Evolutionary conservation across 352 stramenopile genomes (phyloP).

Genomic region (Sclerospora graminicola): DNA sequence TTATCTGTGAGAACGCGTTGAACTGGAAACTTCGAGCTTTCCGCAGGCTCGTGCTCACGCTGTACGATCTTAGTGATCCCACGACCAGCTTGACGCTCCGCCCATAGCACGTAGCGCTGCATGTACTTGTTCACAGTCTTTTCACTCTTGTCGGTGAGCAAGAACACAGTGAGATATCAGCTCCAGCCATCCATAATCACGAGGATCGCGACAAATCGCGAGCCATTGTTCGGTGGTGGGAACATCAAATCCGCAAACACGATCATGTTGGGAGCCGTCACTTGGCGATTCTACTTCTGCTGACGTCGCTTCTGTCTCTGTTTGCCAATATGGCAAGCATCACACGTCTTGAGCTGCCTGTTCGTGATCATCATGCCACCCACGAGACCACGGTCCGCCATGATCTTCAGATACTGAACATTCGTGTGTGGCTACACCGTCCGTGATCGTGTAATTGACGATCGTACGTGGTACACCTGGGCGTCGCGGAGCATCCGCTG

Average conservation of each 20-base stretch:
- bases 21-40: not conserved
- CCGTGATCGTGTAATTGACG: not conserved
- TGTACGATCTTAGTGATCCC: constrained; percentile 7
- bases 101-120: constrained; percentile 4
- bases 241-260: constrained; percentile 3
- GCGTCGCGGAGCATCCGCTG: no score
- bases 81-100: constrained; percentile 1
- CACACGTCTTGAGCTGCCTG: not conserved
- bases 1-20: not conserved
- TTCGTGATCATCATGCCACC: not conserved
- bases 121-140: constrained; percentile 1
- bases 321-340: constrained; percentile 4
- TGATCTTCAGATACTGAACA: constrained; percentile 1
- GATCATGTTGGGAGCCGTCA: constrained; percentile 1
- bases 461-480: not conserved
- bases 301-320: not conserved
- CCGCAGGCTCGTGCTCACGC: not conserved
- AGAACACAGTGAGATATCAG: not conserved
- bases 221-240: not conserved
- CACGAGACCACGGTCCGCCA: not conserved
- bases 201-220: not conserved
- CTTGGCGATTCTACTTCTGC: not conserved
- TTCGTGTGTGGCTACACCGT: not conserved
- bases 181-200: constrained; percentile 5
- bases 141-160: not conserved